Evolutionary conservation across 192 early-diverging fungal species (phyloP).

Genomic region (Coemansia sp.): DNA sequence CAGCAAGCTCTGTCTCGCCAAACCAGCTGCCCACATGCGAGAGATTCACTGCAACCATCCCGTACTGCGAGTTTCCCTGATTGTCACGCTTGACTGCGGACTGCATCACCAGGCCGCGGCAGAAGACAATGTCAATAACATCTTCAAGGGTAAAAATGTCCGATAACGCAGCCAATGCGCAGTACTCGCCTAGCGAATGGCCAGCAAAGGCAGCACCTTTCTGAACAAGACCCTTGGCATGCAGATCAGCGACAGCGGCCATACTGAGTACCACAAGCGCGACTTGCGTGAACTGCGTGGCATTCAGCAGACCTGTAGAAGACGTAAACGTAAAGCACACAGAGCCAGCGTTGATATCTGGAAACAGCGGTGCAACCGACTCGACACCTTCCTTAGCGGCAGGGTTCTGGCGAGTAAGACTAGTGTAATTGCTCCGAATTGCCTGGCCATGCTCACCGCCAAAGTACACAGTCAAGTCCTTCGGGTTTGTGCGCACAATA

Average conservation of each 20-base stretch:
- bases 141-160: constrained; percentile 78
- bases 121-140: constrained; percentile 86
- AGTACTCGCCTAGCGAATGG: constrained; percentile 92
- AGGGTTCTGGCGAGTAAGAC: constrained; percentile 56
- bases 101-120: constrained; percentile 97
- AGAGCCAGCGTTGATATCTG: constrained; percentile 70
- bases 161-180: constrained; percentile 77
- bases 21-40: constrained; percentile 74
- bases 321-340: constrained; percentile 79
- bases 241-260: constrained; percentile 87
- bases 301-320: constrained; percentile 77
- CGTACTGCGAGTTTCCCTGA: constrained; percentile 82
- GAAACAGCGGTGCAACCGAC: constrained; percentile 79
- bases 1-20: constrained; percentile 65
- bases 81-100: constrained; percentile 80
- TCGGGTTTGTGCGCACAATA: constrained; percentile 86
- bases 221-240: constrained; percentile 77
- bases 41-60: constrained; percentile 93
- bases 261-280: constrained; percentile 59
- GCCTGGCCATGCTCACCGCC: constrained; percentile 76
- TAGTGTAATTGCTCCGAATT: constrained; percentile 78
- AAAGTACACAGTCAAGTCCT: constrained; percentile 66
- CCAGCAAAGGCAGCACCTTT: constrained; percentile 82
- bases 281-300: constrained; percentile 92
- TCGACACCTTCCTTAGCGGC: too few relatives aligned